These are phyloP conservation scores for Pseudogymnoascus sp. DNA, from an alignment of 2,329 filamentous ascomycete species.

Conservation along the genomic window DNA sequence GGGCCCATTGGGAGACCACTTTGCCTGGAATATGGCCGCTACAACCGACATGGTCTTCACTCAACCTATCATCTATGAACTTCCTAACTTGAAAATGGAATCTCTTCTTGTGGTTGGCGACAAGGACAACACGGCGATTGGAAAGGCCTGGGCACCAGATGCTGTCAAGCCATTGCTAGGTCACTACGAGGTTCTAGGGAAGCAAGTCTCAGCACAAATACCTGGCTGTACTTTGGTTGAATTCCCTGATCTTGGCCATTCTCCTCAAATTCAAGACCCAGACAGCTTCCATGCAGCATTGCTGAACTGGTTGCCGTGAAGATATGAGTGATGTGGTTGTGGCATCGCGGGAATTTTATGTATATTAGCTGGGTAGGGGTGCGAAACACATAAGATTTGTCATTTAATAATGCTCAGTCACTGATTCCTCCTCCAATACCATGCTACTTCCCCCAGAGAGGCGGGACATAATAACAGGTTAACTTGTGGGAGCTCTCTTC, in stretches of 20 bases:
- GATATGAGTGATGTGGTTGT: no score
- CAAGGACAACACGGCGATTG: conserved; percentile 39
- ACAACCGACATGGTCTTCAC: conserved; percentile 10
- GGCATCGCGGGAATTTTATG: conserved; percentile 17
- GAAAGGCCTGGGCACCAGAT: conserved; percentile 40
- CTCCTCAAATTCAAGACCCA: conserved; percentile 47
- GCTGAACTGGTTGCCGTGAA: conserved; percentile 36
- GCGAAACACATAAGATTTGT: background rate
- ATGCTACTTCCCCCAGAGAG: background rate
- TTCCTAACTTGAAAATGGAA: conserved; percentile 12
- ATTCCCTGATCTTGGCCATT: conserved; percentile 43
- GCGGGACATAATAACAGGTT: background rate
- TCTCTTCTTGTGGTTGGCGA: conserved; percentile 13
- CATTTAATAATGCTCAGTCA: background rate
- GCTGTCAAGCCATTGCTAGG: conserved; percentile 40
- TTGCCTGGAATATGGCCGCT: conserved; percentile 13
- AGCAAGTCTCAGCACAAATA: conserved; percentile 37
- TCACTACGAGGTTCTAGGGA: conserved; percentile 43
- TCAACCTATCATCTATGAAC: conserved; percentile 10
- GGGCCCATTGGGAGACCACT: conserved; percentile 27
- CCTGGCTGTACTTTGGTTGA: conserved; percentile 39
- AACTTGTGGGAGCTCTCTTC: background rate
- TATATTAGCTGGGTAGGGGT: background rate
- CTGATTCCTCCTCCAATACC: background rate
- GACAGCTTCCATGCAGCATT: conserved; percentile 40